These are phyloP conservation scores for Coniochaeta pulveracea DNA, from an alignment of 2,329 filamentous ascomycete genomes.

Conservation along the genomic window DNA sequence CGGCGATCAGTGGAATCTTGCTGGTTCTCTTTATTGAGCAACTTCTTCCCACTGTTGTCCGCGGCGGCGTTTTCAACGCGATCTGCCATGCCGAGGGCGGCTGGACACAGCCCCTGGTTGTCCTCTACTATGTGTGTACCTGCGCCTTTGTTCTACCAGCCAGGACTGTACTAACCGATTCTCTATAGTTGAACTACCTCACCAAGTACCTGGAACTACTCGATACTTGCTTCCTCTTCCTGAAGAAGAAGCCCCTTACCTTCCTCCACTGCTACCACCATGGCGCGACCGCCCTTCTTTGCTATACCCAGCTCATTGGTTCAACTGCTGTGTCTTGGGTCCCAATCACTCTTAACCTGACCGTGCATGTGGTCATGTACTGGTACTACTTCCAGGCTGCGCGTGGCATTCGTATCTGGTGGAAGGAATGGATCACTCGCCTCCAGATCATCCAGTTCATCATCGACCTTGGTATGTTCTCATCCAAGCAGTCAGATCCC, in stretches of 20 bases:
- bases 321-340: slow-evolving; percentile 93
- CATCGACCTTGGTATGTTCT: slow-evolving; percentile 78
- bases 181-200: slow-evolving; percentile 77
- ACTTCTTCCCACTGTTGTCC: slow-evolving; percentile 70
- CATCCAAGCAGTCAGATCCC: background rate
- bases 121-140: slow-evolving; percentile 84
- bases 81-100: slow-evolving; percentile 77
- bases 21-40: slow-evolving; percentile 85
- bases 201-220: slow-evolving; percentile 96
- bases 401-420: slow-evolving; percentile 91
- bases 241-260: slow-evolving; percentile 97
- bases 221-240: slow-evolving; percentile 91
- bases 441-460: slow-evolving; percentile 96
- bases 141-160: background rate
- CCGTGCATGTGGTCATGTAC: slow-evolving; percentile 98
- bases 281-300: slow-evolving; percentile 89
- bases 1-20: slow-evolving; percentile 68
- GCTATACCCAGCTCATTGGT: slow-evolving; percentile 94
- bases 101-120: slow-evolving; percentile 87
- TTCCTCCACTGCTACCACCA: slow-evolving; percentile 99
- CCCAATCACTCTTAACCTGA: slow-evolving; percentile 81
- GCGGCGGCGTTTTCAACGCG: slow-evolving; percentile 75
- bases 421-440: slow-evolving; percentile 99
- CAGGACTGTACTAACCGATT: too few relatives aligned
- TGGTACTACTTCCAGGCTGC: slow-evolving; percentile 99